Evolutionary conservation across 2,329 filamentous ascomycete species (phyloP).

Genomic region (Trichoderma oligosporum): DNA sequence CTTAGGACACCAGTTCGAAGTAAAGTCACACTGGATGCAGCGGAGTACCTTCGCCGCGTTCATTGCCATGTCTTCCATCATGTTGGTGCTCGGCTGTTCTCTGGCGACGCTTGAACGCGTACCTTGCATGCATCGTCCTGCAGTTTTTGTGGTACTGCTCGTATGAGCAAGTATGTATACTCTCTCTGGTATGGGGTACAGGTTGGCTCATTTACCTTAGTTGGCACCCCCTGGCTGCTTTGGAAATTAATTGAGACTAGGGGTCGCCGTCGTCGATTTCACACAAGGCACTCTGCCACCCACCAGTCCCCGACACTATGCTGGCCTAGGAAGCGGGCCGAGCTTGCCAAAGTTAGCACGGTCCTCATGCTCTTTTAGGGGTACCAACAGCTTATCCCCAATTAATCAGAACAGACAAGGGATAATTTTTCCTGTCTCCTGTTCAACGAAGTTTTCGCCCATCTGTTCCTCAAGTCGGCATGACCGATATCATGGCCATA

Average conservation of each 20-base stretch:
- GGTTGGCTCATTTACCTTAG: constrained; percentile 18
- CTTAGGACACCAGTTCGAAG: too few species aligned
- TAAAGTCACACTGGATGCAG: not conserved
- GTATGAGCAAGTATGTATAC: not conserved
- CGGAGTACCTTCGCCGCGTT: not conserved
- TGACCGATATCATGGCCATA: constrained; percentile 4
- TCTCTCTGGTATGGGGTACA: constrained; percentile 10
- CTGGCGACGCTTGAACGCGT: not conserved
- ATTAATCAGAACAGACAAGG: constrained; percentile 1
- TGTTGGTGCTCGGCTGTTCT: constrained; percentile 1
- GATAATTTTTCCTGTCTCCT: not conserved
- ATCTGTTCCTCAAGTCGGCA: constrained; percentile 16
- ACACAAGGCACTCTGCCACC: not conserved
- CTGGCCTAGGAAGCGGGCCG: constrained; percentile 20
- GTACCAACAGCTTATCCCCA: constrained; percentile 6
- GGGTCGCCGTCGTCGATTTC: constrained; percentile 11
- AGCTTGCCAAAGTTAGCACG: constrained; percentile 13
- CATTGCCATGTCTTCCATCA: not conserved
- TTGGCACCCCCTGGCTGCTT: constrained; percentile 1
- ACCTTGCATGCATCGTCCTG: constrained; percentile 12
- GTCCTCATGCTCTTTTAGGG: constrained; percentile 12
- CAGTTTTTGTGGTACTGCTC: not conserved
- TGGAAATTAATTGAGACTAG: constrained; percentile 18
- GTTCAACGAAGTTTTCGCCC: not conserved
- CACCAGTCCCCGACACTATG: constrained; percentile 12